Evolutionary conservation across 495 filamentous ascomycete species (phyloP), one percentile per base, ranked within the genome.

Genomic region (Aspergillus sclerotioniger): DNA sequence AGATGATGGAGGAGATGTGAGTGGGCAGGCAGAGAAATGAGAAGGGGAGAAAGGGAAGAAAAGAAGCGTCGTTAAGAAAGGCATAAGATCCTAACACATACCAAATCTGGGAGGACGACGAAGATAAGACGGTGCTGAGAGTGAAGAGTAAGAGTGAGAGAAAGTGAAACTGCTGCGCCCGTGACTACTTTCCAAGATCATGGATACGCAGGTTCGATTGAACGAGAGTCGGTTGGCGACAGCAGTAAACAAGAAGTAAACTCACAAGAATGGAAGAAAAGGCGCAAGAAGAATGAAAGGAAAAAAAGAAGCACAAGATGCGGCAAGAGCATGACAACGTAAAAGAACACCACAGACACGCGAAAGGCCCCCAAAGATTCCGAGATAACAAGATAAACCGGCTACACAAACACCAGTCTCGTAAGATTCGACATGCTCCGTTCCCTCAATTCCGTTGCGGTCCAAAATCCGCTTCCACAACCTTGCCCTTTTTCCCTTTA

Each of bases 401-500:
- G 72, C 67, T 70, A 62, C 67, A 71, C 64, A 76, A 76, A 74
- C 71, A 74, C 73, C 71, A 67, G 63, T 73, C 69, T 71, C 70
- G 54, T 66, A 70, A 68, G 61, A 70, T 70, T 67, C 66, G 63
- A 75, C 67, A 74, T 71, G 69, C 73, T 68, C 71, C 74, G 59
- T 59, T 64, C 53, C 55, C 51, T 81, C 70, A 83, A 66, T 75
- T 78, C 63, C 76, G 74, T 71, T 82, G 79, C 59, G 78, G 79
- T 56, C 84, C 82, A 74, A 85, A 86, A 67, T 84, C 82, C 56
- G 81, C 78, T 56, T 87, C 86, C 61, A 84, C 76, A 64, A 79
- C 76, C 76, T 92, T 92, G 69, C 85, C 88, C 68, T 94, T 89
- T 77, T 95, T 97, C 21, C 82, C 82, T 76, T 96, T 97, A 74